phyloP scores from a whole-genome alignment of 345 rosid genomes.

The Geranium brycei region DNA sequence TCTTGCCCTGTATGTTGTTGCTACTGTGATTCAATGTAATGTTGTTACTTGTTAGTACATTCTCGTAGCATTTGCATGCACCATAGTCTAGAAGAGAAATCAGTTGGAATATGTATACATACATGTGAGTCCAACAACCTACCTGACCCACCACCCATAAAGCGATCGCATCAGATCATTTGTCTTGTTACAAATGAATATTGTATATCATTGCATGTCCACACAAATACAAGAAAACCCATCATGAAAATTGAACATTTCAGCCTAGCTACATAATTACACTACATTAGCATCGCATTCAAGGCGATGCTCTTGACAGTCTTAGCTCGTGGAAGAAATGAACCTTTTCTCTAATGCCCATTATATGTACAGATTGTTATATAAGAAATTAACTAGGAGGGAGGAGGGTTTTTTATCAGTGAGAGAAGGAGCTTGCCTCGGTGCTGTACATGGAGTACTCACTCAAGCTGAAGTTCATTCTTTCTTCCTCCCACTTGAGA shows the following conservation, averaged over 20 bases:
- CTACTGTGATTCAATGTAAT: too few species aligned
- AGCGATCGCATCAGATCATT: background rate
- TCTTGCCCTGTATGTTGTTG: too few species aligned
- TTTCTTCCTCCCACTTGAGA: conserved; percentile 84
- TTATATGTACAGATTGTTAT: background rate
- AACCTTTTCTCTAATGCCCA: background rate
- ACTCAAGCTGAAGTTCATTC: conserved; percentile 39
- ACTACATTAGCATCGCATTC: background rate
- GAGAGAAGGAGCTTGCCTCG: conserved; percentile 40
- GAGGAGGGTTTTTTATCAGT: conserved; percentile 7
- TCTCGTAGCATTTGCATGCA: too few species aligned
- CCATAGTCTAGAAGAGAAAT: too few species aligned
- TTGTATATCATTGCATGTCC: background rate
- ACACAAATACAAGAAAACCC: background rate
- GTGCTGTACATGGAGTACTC: conserved; percentile 47
- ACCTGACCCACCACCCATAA: too few species aligned
- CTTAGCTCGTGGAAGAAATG: background rate
- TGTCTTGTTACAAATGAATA: background rate
- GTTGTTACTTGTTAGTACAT: too few species aligned
- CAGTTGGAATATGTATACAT: too few species aligned
- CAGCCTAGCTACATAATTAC: background rate
- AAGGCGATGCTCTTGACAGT: background rate
- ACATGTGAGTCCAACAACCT: too few species aligned
- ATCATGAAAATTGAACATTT: background rate
- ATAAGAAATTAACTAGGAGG: too few species aligned